phyloP scores from a whole-genome alignment of 176 grass and related monocot genomes.

The Oryza australiensis region DNA sequence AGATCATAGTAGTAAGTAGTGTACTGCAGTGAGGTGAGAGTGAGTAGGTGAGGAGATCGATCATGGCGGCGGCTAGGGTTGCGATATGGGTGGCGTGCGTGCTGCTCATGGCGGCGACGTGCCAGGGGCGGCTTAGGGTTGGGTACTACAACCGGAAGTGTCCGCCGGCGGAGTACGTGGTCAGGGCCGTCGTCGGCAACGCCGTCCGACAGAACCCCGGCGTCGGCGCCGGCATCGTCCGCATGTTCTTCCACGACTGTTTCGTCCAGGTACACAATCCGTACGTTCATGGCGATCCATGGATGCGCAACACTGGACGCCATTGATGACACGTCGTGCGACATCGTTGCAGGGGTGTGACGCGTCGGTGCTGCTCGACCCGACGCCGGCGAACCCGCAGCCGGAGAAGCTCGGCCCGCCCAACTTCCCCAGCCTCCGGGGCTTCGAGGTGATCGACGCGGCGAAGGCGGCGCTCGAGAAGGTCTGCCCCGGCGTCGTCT shows the following conservation, averaged over 20 bases:
- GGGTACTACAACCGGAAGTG: constrained; percentile 45
- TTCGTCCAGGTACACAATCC: constrained; percentile 44
- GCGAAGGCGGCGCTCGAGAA: constrained; percentile 45
- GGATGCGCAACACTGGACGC: not conserved
- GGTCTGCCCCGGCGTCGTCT: constrained; percentile 29
- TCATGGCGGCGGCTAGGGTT: not conserved
- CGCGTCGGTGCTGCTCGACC: constrained; percentile 59
- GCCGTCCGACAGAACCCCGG: constrained; percentile 23
- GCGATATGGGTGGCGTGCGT: constrained; percentile 16
- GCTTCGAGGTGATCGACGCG: constrained; percentile 61
- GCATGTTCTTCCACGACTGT: constrained; percentile 77
- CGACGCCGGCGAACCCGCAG: not conserved
- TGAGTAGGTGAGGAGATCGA: not conserved
- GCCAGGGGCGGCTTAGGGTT: constrained; percentile 8
- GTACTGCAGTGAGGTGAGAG: no score
- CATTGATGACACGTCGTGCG: not conserved
- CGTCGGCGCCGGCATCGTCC: constrained; percentile 52
- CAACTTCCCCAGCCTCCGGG: constrained; percentile 57
- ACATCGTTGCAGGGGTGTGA: constrained; percentile 58
- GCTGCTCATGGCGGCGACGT: constrained; percentile 16
- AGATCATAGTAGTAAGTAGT: no score
- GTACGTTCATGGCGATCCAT: not conserved
- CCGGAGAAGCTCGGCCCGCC: constrained; percentile 49
- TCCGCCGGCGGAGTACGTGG: constrained; percentile 41
- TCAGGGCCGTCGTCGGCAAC: constrained; percentile 8